Base-by-base conservation (phyloP, 148 eudicot genomes). In the Amaranthus cruentus region DNA sequence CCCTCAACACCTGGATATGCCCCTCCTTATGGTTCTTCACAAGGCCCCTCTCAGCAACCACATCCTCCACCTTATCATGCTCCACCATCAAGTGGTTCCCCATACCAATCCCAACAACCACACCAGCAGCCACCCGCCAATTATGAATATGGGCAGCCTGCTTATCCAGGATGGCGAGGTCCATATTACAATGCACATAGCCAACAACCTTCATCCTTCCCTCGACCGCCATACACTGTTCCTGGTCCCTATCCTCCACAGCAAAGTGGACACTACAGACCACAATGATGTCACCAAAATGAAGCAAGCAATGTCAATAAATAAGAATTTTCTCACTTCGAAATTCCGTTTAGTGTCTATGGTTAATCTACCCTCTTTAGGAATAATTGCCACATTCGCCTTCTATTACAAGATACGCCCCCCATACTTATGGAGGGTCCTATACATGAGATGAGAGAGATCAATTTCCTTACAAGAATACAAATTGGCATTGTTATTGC, bases 141-240 rank as follows among this genome's bases (percentile, higher is more conserved):
- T 80, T 89, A 90, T 28, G 93, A 91, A 58, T 91, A 91, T 51
- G 97, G 98, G 14, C 98, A 95, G 68, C 96, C 97, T 42, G 96
- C 92, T 42, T 92, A 95, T 75, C 96, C 94, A 0, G 97, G 97
- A 44, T 95, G 99, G 99, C 89, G 85, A 42, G 96, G 94, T 48
- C 88, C 90, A 50, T 95, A 90, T 81, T 90, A 90, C 70, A 90
- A 90, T 66, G 79, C 85, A 18, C 87, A 83, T 5, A 74, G 86
- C 50, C 97, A 88, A 81, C 96, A 92, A 80, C 86, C 90, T 2
- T 87, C 89, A 56, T 74, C 87, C 42, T 75, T 81, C 78, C 97
- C 98, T 28, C 86, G 89, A 50, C 98, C 98, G 49, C 99, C 99
- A 49, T 95, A 95, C 81, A 85, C 86, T 3, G 73, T 74, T 57